These are phyloP conservation scores for Dioscorea cayenensis DNA, from an alignment of 116 monocot species.

Conservation along the genomic window DNA sequence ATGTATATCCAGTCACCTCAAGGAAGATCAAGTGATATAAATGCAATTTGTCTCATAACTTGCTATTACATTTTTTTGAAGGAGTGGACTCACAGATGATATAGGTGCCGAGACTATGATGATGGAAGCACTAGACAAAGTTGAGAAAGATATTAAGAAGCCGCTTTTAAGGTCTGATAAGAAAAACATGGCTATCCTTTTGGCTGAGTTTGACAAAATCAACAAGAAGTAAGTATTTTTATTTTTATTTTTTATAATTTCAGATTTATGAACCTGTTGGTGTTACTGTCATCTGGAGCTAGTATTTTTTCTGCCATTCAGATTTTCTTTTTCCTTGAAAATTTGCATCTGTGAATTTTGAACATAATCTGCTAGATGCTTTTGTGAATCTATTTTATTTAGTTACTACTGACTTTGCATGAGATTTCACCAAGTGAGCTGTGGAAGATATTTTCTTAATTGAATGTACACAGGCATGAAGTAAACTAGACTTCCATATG, in stretches of 20 bases:
- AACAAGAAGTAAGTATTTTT: slow-evolving; percentile 78
- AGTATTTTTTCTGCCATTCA: background rate
- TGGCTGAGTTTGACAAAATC: slow-evolving; percentile 81
- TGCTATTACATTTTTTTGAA: slow-evolving; percentile 13
- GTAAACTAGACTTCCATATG: no score
- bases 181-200: slow-evolving; percentile 78
- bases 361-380: no score
- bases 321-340: background rate
- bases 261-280: background rate
- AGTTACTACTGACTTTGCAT: no score
- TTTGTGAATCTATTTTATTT: no score
- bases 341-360: no score
- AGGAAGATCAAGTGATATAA: no score
- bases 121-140: slow-evolving; percentile 90
- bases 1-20: no score
- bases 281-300: no score
- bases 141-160: slow-evolving; percentile 91
- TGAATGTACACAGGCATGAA: no score
- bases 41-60: no score
- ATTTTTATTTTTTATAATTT: background rate
- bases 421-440: no score
- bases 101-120: slow-evolving; percentile 84
- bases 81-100: slow-evolving; percentile 77
- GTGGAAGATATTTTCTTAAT: no score
- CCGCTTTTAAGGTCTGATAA: slow-evolving; percentile 93